Evolutionary conservation across 164 flowering plant genomes (phyloP).

Genomic region (Umbellularia californica): DNA sequence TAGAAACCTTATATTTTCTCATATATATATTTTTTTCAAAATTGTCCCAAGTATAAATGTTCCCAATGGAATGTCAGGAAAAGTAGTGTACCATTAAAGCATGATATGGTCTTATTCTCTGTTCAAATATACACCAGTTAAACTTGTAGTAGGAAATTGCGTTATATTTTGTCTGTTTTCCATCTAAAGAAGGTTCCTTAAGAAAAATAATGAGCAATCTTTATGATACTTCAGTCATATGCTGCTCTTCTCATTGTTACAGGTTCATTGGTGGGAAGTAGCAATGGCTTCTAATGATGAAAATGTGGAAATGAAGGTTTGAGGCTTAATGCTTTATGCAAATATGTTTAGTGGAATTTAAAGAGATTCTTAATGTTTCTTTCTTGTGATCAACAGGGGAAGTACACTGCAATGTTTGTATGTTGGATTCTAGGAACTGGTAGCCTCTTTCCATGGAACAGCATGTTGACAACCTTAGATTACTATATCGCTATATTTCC

Average conservation of each 20-base stretch:
- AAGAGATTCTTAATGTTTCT: not conserved
- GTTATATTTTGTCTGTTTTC: too few relatives aligned
- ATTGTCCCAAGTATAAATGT: too few relatives aligned
- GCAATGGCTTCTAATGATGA: not conserved
- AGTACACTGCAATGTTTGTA: conserved; percentile 27
- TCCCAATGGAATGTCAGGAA: too few relatives aligned
- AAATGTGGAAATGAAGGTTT: not conserved
- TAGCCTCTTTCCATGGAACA: conserved; percentile 45
- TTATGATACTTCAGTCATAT: not conserved
- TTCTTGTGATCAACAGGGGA: conserved; percentile 28
- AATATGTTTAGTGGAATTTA: too few relatives aligned
- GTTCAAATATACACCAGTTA: too few relatives aligned
- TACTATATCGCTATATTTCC: conserved; percentile 23
- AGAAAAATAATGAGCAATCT: too few relatives aligned
- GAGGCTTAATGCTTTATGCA: not conserved
- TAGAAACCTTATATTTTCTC: too few relatives aligned
- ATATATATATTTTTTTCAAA: too few relatives aligned
- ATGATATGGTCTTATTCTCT: too few relatives aligned
- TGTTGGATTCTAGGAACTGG: conserved; percentile 59
- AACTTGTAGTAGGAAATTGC: too few relatives aligned
- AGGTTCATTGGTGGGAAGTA: not conserved
- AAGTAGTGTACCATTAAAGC: too few relatives aligned
- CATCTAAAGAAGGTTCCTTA: too few relatives aligned
- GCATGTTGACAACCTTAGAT: conserved; percentile 45
- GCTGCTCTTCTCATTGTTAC: not conserved